Base-by-base conservation (phyloP, 148 eudicot genomes). In the Diospyros kaki region DNA sequence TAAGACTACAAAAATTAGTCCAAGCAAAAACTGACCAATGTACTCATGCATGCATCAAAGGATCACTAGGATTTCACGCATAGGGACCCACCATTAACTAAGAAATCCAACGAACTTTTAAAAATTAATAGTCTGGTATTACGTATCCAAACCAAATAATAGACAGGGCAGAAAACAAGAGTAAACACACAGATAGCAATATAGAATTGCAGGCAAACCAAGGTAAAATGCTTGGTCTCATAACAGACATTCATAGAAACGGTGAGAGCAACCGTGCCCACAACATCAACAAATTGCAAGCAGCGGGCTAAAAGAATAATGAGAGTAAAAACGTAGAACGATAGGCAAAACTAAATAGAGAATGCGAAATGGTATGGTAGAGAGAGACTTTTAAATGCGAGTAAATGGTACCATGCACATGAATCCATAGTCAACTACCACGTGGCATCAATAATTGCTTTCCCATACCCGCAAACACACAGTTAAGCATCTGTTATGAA, bases 1-100 rank as follows among this genome's bases (percentile, higher is more conserved):
- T 28, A 28, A 28, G n/a, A 28, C 28, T 28, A 28, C 28, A 4
- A 6, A 40, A 75, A 73, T 8, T 38, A 7, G 12, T 2, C 4
- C 11, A 10, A 11, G 17, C 10, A 44, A 17, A 17, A 2, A 76
- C 68, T 64, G 58, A 90, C 95, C 95, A 90, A 38, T 88, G 92
- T 64, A 90, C 81, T 87, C 84, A 89, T 66, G 89, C 96, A 59
- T 89, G 80, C 82, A 84, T 56, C 42, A 83, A 75, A 48, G 96
- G 96, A 58, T 91, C 89, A 76, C 89, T 91, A 6, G 96, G 96
- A 77, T 89, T 91, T 15, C 93, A 93, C 41, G 95, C 95, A 82
- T 90, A 89, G 1, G 95, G 95, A 73, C 89, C 92, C 3, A 85
- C 85, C 92, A 88, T 88, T 67, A 90, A 90, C 94, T 77, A 40